Evolutionary conservation across 2,329 filamentous ascomycete species (phyloP), one percentile per base, ranked within the genome.

Genomic region (Chaetothyriales sp.): DNA sequence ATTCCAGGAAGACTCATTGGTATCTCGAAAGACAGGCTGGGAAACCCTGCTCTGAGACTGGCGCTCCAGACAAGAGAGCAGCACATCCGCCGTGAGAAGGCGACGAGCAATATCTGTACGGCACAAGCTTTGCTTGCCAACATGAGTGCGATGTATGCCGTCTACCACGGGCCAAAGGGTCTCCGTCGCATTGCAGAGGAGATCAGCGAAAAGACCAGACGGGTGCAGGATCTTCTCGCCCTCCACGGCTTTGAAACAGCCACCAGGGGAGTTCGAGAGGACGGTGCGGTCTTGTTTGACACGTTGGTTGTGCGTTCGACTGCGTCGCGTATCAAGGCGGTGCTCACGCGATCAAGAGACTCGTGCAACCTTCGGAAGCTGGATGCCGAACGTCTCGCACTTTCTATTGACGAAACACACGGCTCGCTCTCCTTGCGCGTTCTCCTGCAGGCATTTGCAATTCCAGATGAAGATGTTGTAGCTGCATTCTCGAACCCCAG

Each of bases 91-190:
- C 80, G 90, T 63, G 90, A 97, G 67, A 95, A 95, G 77, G 90
- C 90, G 1, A 97, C 90, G 1, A 95, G 89, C 73, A 97, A 97
- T 65, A 89, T 95, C 54, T 97, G 90, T 73, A 97, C 90, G 1
- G 89, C 90, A 1, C 90, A 97, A 70, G 90, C 90, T 7, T 73
- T 97, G 22, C 75, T 95, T 49, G 90, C 90, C 40, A 97, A 97
- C 68, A 95, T 95, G 87, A 90, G 82, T 60, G 88, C 89, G 51
- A 84, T 95, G 72, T 97, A 95, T 65, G 89, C 89, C 49, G 77
- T 95, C 50, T 97, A 95, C 68, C 90, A 97, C 66, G 90, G 90
- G 2, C 90, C 90, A 0, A 69, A 81, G 50, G 89, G 89, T 18
- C 72, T 97, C 48, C 88, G 82, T 69, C 77, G 80, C 13, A 95